Evolutionary conservation across 176 grass and related monocot species (phyloP), one percentile per base, ranked within the genome.

Genomic region (Carex kokanica): DNA sequence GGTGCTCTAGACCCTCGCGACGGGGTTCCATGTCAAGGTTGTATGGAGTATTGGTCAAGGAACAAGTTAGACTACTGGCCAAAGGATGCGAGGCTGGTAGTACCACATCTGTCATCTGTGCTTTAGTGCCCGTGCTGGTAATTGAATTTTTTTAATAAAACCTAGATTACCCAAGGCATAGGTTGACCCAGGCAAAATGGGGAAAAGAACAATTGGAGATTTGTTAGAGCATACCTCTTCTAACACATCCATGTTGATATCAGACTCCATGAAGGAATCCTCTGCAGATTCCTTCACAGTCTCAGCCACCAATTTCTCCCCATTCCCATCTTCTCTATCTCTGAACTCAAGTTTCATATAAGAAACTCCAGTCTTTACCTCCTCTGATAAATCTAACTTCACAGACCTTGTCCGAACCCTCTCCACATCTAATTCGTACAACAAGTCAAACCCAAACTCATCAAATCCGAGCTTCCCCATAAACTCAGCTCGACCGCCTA

Each of bases 401-500:
- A 98, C 67, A 29, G 88, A 86, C 32, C 95, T 93, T 0, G 93
- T 93, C 72, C 91, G 95, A 74, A 95, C 89, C 79, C 86, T 88
- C 84, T 98, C 91, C 60, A 66, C 29, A 73, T 95, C 91, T 87
- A 98, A 90, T 15, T 91, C 84, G 79, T 91, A 90, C 61, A 95
- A 84, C 16, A 98, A 83, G 38, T 95, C 92, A 70, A 80, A 83
- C 36, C 95, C 95, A 57, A 98, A 91, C 6, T 93, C 92, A 55
- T 98, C 95, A 57, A 87, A 84, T 14, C 95, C 95, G 9, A 98
- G 88, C 89, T 98, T 95, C 51, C 95, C 95, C 45, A 98, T 84
- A 86, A 85, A 89, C 43, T 87, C 91, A 20, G 86, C 92, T 41
- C 89, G 89, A 53, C 91, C 95, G 69, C 95, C 93, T 21, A 93